Evolutionary conservation across 495 filamentous ascomycete genomes (phyloP), one percentile per base, ranked within the genome.

Genomic region (Penicillium paxilli): DNA sequence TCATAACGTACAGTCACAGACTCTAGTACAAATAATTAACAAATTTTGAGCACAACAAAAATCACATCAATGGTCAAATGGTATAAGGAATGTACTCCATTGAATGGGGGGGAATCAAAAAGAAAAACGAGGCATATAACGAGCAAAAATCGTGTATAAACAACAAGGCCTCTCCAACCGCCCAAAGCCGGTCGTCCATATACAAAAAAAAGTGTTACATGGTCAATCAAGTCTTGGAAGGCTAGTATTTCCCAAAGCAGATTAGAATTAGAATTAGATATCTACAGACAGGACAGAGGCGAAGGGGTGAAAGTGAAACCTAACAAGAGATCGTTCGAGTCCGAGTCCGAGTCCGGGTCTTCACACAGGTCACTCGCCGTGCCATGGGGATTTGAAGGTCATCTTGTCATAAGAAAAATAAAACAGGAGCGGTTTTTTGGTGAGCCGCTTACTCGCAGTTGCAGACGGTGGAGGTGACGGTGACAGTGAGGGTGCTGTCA

Each of bases 191-290:
- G n/a, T 49, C 35, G 30, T 35, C 45, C 30, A 51, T 28, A 26
- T 24, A 54, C 4, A 35, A 8, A 22, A 22, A 32, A 10, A 32
- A n/a, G n/a, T n/a, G 30, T 32, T 32, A 32, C 30, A 32, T 32
- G 30, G 30, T 32, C n/a, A n/a, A n/a, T n/a, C n/a, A n/a, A n/a
- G n/a, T 16, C 6, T 37, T 4, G 33, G 32, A 44, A 47, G 23
- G 41, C 25, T 4, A 25, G 22, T 46, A 52, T 52, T 49, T 54
- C 47, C 53, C 44, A 52, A 44, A 59, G 57, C 62, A 66, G 60
- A 59, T 58, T 70, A 69, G 62, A 67, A 73, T 72, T 72, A 72
- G 33, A 67, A 72, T 71, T 72, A 70, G 40, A 51, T 71, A 67
- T 70, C 64, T 73, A 75, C 72, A 72, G 57, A 54, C 51, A 62